Evolutionary conservation across 352 stramenopile genomes (phyloP).

Genomic region (Thalassiosira exigua): DNA sequence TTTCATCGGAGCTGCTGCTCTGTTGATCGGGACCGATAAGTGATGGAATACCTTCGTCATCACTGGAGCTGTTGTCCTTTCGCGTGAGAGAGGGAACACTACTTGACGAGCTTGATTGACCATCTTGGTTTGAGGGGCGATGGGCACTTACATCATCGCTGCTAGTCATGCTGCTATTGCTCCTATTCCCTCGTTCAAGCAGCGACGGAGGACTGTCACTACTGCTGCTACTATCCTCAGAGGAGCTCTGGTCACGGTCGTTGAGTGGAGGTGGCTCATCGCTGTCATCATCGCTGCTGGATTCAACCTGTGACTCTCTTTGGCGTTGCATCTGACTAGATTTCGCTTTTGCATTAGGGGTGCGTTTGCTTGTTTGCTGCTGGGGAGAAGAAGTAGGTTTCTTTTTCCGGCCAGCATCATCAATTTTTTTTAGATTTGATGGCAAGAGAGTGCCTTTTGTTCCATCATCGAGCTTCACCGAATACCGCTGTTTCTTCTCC

Average conservation of each 20-base stretch:
- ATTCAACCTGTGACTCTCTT: no score
- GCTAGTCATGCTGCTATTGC: conserved; percentile 11
- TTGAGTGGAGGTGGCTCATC: conserved; percentile 24
- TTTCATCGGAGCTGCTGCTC: conserved; percentile 37
- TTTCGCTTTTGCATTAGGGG: not conserved
- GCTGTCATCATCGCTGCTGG: conserved; percentile 22
- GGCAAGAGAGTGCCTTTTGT: no score
- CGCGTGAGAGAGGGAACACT: conserved; percentile 14
- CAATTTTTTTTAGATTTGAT: no score
- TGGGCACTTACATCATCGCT: not conserved
- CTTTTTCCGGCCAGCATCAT: no score
- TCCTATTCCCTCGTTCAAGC: conserved; percentile 12
- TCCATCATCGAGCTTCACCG: conserved; percentile 17
- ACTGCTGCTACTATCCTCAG: conserved; percentile 32
- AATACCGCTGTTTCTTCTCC: conserved; percentile 15
- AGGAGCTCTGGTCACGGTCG: conserved; percentile 6
- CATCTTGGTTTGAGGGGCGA: not conserved
- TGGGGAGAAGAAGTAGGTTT: not conserved
- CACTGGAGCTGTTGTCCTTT: conserved; percentile 31
- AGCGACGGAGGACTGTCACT: conserved; percentile 15
- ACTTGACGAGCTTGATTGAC: conserved; percentile 9
- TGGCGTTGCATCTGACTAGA: no score
- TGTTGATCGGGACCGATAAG: conserved; percentile 12
- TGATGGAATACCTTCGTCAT: conserved; percentile 18
- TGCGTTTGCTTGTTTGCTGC: conserved; percentile 2